Percentiles rank a stretch among this genome's conserved stretches.
Conservation (phyloP, 495 filamentous ascomycete genomes). For the Tuber umbilicatum region DNA sequence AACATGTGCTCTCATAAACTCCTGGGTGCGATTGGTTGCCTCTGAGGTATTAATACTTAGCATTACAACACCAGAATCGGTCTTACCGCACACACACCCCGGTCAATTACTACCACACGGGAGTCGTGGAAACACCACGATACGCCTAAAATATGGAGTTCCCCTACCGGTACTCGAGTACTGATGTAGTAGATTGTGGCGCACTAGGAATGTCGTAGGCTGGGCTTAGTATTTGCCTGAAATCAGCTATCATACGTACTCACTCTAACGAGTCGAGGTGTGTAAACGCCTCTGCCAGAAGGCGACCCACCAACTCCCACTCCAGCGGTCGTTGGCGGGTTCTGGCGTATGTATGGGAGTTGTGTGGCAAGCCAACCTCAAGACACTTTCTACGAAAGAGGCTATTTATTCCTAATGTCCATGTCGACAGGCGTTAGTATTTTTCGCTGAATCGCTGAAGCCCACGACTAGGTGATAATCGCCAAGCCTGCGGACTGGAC, state of each 20-base stretch:
- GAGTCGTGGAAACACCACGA: neutral
- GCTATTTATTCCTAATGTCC: neutral
- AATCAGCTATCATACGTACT: neutral
- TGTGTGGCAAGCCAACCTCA: neutral
- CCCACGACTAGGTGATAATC: neutral
- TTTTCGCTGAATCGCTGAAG: neutral
- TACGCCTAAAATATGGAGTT: neutral
- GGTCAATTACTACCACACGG: neutral
- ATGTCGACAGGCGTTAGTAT: neutral
- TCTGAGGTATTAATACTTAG: neutral
- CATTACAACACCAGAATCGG: too few species aligned
- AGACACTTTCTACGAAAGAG: neutral
- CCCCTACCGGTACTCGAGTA: neutral
- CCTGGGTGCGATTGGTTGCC: neutral
- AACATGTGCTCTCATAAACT: neutral
- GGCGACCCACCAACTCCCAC: neutral
- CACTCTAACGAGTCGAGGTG: neutral
- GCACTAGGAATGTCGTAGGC: neutral
- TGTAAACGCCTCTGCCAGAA: neutral
- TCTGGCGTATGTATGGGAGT: neutral
- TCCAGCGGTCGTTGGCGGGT: neutral
- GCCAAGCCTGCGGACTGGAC: neutral
- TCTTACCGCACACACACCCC: neutral
- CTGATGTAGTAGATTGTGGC: neutral
- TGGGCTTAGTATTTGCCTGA: neutral